Evolutionary conservation across 2,329 filamentous ascomycete genomes (phyloP).

Genomic region (Lecanicillium sp.): DNA sequence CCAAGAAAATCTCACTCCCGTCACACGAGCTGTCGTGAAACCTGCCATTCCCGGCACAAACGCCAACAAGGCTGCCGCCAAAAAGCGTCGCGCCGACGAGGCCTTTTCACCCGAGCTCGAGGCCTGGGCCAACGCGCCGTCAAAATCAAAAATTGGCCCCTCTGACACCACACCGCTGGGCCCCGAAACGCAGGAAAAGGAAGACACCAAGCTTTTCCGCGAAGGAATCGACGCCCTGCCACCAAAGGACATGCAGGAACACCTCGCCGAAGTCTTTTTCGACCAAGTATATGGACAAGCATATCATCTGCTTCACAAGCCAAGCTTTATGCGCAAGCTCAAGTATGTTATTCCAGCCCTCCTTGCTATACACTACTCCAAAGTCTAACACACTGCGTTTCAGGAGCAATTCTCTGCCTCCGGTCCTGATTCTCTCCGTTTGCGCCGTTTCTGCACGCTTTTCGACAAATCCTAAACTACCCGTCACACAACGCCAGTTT

Average conservation of each 20-base stretch:
- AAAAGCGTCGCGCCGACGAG: slow-evolving; percentile 80
- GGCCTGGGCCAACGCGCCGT: slow-evolving; percentile 64
- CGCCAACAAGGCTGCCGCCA: slow-evolving; percentile 44
- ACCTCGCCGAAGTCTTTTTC: slow-evolving; percentile 91
- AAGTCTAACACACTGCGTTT: background rate
- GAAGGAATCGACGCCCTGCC: slow-evolving; percentile 83
- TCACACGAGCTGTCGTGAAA: slow-evolving; percentile 78
- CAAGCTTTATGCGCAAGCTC: slow-evolving; percentile 88
- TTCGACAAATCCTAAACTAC: slow-evolving; percentile 78
- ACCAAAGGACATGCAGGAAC: slow-evolving; percentile 81
- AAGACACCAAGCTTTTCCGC: slow-evolving; percentile 69
- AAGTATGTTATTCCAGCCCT: slow-evolving; percentile 47
- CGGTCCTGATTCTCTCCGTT: slow-evolving; percentile 86
- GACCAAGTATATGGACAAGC: slow-evolving; percentile 93
- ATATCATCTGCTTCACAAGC: slow-evolving; percentile 91
- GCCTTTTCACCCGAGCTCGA: slow-evolving; percentile 80
- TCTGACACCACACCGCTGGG: slow-evolving; percentile 40
- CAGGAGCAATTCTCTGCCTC: slow-evolving; percentile 60
- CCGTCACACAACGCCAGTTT: slow-evolving; percentile 66
- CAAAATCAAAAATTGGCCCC: slow-evolving; percentile 42
- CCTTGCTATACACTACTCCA: background rate
- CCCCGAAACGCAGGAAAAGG: slow-evolving; percentile 55
- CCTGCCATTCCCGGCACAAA: slow-evolving; percentile 59
- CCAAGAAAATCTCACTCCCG: slow-evolving; percentile 57
- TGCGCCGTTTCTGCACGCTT: slow-evolving; percentile 95